A percentile compares a stretch with the other conserved stretches of the same genome.
Evolutionary conservation across 2,329 filamentous ascomycete genomes (phyloP).

Genomic region (Trichoderma cornu-damae): DNA sequence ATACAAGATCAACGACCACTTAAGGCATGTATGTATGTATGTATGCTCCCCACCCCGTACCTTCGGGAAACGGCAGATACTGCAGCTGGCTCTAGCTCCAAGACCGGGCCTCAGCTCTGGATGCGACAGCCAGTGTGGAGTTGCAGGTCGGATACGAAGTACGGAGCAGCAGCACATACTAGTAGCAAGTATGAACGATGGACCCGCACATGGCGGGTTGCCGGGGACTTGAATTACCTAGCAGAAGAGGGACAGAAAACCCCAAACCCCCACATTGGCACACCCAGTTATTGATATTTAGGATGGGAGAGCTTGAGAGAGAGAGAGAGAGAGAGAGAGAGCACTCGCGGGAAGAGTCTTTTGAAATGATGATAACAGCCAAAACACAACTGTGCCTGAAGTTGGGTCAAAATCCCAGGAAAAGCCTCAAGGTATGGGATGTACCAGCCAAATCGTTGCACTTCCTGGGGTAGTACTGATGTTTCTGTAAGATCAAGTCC

Average conservation of each 20-base stretch:
- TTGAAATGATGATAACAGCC: too few species aligned
- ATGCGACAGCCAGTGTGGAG: slow-evolving; percentile 6
- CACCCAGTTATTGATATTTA: background rate
- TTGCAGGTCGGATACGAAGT: background rate
- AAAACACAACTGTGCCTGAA: too few species aligned
- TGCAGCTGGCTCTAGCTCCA: slow-evolving; percentile 11
- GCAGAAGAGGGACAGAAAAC: slow-evolving; percentile 7
- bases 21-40: background rate
- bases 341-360: background rate
- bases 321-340: background rate
- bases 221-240: slow-evolving; percentile 15
- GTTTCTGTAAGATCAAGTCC: background rate
- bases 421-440: too few species aligned
- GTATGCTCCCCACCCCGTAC: background rate
- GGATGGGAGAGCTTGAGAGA: background rate
- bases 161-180: background rate
- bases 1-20: background rate
- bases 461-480: too few species aligned
- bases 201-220: slow-evolving; percentile 5
- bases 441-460: too few species aligned
- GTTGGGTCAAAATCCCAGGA: too few species aligned
- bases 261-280: slow-evolving; percentile 6
- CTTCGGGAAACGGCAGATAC: slow-evolving; percentile 9
- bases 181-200: background rate
- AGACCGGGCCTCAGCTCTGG: slow-evolving; percentile 3